A percentile compares a stretch with the other conserved stretches of the same genome.
These are phyloP conservation scores for Chlorella variabilis DNA, from an alignment of 163 green algal species.

Conservation along the genomic window DNA sequence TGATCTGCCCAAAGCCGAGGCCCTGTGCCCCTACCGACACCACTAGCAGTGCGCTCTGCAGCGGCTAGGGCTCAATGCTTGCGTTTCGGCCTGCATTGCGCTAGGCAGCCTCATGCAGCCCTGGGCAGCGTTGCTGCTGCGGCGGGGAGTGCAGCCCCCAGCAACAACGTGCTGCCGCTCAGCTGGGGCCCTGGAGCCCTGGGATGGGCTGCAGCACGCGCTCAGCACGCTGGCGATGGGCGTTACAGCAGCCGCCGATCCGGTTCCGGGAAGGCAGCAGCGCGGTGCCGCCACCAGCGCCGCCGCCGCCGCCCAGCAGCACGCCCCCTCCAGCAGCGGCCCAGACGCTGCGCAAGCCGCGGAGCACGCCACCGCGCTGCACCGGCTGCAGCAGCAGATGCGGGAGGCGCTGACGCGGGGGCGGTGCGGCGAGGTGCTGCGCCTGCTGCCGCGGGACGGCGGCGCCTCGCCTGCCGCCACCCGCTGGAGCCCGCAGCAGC, in stretches of 20 bases:
- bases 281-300: background rate
- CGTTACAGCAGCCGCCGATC: background rate
- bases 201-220: background rate
- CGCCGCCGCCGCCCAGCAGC: background rate
- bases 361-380: background rate
- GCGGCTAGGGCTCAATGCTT: too few species aligned
- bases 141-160: background rate
- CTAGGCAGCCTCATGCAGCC: background rate
- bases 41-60: too few species aligned
- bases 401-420: background rate
- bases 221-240: background rate
- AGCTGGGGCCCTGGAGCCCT: background rate
- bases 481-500: background rate
- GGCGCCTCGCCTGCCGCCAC: background rate
- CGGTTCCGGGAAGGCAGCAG: background rate
- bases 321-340: background rate
- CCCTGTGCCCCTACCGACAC: too few species aligned
- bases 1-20: too few species aligned
- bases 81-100: too few species aligned
- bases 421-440: background rate
- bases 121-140: background rate
- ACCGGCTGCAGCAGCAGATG: slow-evolving; percentile 1
- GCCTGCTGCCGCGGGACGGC: background rate
- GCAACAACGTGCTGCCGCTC: background rate
- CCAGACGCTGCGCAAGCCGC: background rate